These are phyloP conservation scores for Cadophora malorum DNA, from an alignment of 2,329 filamentous ascomycete genomes.

Conservation along the genomic window DNA sequence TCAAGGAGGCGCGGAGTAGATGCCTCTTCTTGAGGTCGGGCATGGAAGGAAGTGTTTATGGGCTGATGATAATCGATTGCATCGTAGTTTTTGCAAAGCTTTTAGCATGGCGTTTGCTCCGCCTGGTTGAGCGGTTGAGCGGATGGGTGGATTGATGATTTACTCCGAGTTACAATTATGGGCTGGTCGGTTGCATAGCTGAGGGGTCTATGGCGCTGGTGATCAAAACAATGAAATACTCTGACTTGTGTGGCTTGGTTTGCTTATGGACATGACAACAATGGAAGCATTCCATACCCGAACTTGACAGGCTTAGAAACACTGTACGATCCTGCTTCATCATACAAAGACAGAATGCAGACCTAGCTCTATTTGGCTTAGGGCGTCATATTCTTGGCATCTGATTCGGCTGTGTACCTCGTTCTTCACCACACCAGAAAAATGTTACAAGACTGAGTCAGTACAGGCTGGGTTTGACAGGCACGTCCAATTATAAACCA, in stretches of 20 bases:
- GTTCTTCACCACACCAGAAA: neutral
- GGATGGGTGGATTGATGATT: slow-evolving; percentile 1
- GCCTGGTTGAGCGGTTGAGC: neutral
- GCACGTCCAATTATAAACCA: neutral
- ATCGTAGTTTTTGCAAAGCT: slow-evolving; percentile 13
- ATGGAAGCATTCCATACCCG: neutral
- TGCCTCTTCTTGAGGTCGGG: neutral
- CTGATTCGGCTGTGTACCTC: neutral
- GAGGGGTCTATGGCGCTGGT: slow-evolving; percentile 15
- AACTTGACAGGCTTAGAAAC: neutral
- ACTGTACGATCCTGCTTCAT: neutral
- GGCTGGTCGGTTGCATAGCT: slow-evolving; percentile 11
- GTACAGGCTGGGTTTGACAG: neutral
- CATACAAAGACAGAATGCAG: neutral
- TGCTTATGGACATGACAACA: neutral
- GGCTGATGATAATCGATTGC: neutral
- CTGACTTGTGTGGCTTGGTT: neutral
- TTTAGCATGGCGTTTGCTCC: slow-evolving; percentile 28
- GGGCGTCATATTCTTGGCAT: neutral
- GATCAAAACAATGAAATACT: neutral
- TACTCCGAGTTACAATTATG: neutral
- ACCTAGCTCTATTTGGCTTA: neutral
- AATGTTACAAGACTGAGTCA: neutral
- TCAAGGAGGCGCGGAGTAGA: slow-evolving; percentile 38
- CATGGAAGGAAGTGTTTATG: neutral